Evolutionary conservation across 2,329 filamentous ascomycete species (phyloP), one percentile per base, ranked within the genome.

Genomic region (Cladosporium colombiae): DNA sequence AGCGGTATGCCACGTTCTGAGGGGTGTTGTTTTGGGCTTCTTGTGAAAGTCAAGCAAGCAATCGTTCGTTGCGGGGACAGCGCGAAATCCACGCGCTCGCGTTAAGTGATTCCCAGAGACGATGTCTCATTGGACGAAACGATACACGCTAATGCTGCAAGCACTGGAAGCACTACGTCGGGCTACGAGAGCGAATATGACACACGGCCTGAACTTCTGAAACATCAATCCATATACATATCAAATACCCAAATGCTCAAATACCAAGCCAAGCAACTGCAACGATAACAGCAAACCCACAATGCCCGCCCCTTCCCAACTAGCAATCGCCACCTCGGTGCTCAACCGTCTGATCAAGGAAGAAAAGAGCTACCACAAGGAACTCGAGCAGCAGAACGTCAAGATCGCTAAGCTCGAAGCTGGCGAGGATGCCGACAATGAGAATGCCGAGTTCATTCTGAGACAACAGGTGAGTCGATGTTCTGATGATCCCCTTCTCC

Each of bases 291-390:
- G 7, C 29, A 56, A 23, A 61, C 14, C 10, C 18, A 78, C 60
- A 59, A 97, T 97, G 93, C 85, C 91, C 3, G 85, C 92, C 35
- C 91, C 91, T 53, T 88, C 89, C 1, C 85, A 89, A 71, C 87
- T 97, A 77, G 80, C 87, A 73, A 95, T 97, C 75, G 88, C 90
- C 53, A 95, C 91, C 27, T 87, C 89, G 68, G 88, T 92, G 23
- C 87, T 98, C 71, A 84, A 86, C 73, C 92, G 95, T 66, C 86
- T 98, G 57, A 87, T 97, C 70, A 97, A 96, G 79, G 95, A 99
- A 79, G 92, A 97, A 78, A 83, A 86, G 46, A 94, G 89, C 73
- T 98, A 99, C 81, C 90, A 93, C 83, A 90, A 90, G 76, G 95
- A 99, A 78, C 85, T 93, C 23, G 82, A 85, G 69, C 83, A 89